Conservation (phyloP, 352 stramenopile genomes). For the Pythium diclinum region DNA sequence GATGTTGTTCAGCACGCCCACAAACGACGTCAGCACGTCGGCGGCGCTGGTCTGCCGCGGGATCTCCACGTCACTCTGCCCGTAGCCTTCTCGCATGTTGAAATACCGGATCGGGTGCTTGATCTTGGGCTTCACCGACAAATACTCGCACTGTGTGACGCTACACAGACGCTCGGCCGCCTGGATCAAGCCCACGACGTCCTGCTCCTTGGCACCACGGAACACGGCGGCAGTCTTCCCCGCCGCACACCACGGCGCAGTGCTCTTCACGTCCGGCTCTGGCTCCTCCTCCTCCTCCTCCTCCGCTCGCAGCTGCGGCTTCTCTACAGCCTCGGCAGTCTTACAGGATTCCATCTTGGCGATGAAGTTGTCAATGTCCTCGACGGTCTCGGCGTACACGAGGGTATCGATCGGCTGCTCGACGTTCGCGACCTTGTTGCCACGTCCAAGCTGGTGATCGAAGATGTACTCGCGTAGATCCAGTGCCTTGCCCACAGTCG, state of each 20-base stretch:
- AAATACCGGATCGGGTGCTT: constrained; percentile 48
- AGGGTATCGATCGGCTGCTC: constrained; percentile 44
- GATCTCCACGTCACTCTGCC: constrained; percentile 33
- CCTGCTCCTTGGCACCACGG: constrained; percentile 44
- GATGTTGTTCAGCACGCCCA: constrained; percentile 54
- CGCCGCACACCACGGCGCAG: constrained; percentile 35
- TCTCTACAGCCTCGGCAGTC: not conserved
- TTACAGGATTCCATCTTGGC: constrained; percentile 35
- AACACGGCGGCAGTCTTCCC: constrained; percentile 58
- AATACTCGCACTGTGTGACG: constrained; percentile 46
- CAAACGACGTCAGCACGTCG: constrained; percentile 49
- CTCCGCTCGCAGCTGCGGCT: not conserved
- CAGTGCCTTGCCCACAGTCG: constrained; percentile 44
- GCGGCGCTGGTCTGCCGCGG: constrained; percentile 46
- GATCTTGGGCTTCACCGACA: constrained; percentile 54
- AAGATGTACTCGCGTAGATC: constrained; percentile 58
- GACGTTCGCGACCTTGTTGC: constrained; percentile 56
- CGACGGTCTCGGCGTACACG: constrained; percentile 48
- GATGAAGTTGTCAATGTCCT: constrained; percentile 42
- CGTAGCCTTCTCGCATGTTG: constrained; percentile 61
- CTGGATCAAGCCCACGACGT: constrained; percentile 36
- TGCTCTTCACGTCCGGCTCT: constrained; percentile 1
- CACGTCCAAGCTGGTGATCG: constrained; percentile 52
- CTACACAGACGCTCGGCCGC: constrained; percentile 42
- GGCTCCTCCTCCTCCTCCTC: not conserved